Base-by-base conservation (phyloP, 495 filamentous ascomycete genomes). In the Copromyces sp. region DNA sequence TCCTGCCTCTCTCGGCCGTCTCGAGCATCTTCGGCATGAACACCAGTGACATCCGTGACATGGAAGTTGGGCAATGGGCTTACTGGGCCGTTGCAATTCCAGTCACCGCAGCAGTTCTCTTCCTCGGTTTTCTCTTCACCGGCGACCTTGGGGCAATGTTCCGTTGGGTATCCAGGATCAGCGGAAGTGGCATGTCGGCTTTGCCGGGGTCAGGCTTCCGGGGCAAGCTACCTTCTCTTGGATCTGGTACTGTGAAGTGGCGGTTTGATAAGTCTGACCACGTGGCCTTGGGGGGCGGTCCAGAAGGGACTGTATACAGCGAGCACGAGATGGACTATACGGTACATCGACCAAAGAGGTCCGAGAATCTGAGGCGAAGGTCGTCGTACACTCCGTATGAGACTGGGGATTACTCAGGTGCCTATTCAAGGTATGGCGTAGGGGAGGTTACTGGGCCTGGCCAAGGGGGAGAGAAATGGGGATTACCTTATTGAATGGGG, bases 21-120 rank as follows among this genome's bases (percentile, higher is more conserved):
- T 88, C 89, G 3, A 86, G 84, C 41, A 81, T 90, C 2, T 90
- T 90, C 70, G 88, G 88, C 41, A 89, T 90, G 80, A 90, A 90
- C 72, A 84, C 87, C 11, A 77, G 73, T 70, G 86, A 87, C 74
- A 75, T 88, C 6, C 82, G 85, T 14, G 81, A 86, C 74, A 87
- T 86, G 85, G 76, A 82, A 1, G 47, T 69, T 3, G 80, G 75
- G 0, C 85, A 88, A 76, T 80, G 81, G 78, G 75, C 83, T 2
- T 88, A 85, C 74, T 89, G 86, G 87, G 80, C 77, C 6, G 75
- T 80, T 4, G 83, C 86, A 1, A 24, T 84, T 1, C 86, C 87
- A 2, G 77, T 87, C 0, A 86, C 85, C 0, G 72, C 82, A 1
- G 40, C 81, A 3, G 80, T 87, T 40, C 75, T 84, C 70, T 41